Percentiles rank a stretch among this genome's conserved stretches.
phyloP scores from a whole-genome alignment of 1,139 yeast genomes.

The Arxiozyma telluris region DNA sequence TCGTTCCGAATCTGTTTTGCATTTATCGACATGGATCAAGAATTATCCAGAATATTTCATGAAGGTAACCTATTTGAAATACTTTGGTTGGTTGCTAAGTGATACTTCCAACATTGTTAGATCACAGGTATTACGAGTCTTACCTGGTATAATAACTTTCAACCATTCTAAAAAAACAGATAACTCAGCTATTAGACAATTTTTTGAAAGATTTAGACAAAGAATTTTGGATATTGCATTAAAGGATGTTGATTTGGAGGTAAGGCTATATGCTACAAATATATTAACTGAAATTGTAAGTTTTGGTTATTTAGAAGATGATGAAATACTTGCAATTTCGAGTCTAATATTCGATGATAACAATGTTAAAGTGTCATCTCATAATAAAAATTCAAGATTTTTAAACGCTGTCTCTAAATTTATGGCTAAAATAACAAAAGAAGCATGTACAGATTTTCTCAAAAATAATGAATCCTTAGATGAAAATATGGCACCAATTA shows the following conservation, averaged over 20 bases:
- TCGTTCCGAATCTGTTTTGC: slow-evolving; percentile 56
- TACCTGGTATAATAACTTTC: slow-evolving; percentile 38
- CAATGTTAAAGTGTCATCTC: slow-evolving; percentile 25
- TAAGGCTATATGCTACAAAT: slow-evolving; percentile 44
- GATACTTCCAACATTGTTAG: slow-evolving; percentile 59
- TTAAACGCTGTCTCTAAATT: slow-evolving; percentile 39
- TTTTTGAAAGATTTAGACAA: slow-evolving; percentile 58
- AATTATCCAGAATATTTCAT: slow-evolving; percentile 61
- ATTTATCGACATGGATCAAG: slow-evolving; percentile 62
- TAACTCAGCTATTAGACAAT: slow-evolving; percentile 50
- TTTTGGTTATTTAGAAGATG: slow-evolving; percentile 55
- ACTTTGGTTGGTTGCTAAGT: slow-evolving; percentile 76
- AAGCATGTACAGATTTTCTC: slow-evolving; percentile 31
- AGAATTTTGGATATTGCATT: slow-evolving; percentile 57
- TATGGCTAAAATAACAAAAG: slow-evolving; percentile 34
- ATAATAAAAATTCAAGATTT: slow-evolving; percentile 29
- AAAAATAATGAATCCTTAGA: slow-evolving; percentile 32
- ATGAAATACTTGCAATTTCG: slow-evolving; percentile 38
- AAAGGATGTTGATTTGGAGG: slow-evolving; percentile 45
- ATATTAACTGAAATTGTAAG: slow-evolving; percentile 49
- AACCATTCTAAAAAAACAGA: slow-evolving; percentile 30
- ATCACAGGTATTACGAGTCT: slow-evolving; percentile 50
- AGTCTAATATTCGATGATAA: slow-evolving; percentile 41
- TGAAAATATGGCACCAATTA: slow-evolving; percentile 26
- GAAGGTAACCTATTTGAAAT: slow-evolving; percentile 60